Conservation (phyloP, 1,284 basidiomycete species). For the Tilletia indica region DNA sequence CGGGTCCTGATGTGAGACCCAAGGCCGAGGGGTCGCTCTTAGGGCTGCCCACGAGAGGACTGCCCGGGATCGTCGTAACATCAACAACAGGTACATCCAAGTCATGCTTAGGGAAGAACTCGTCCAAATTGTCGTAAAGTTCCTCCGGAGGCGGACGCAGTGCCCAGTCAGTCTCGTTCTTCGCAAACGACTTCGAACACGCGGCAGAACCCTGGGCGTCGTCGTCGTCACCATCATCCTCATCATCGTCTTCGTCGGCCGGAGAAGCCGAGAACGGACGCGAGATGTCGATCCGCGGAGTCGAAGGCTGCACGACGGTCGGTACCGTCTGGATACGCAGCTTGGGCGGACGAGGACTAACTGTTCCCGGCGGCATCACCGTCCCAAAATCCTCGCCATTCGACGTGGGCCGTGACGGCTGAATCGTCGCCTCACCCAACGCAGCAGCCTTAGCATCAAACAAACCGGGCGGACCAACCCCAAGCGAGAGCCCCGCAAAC, state of each 20-base stretch:
- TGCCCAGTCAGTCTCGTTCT: constrained; percentile 53
- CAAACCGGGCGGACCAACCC: not conserved
- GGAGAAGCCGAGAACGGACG: not conserved
- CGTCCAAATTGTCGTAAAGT: constrained; percentile 86
- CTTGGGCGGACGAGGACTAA: constrained; percentile 11
- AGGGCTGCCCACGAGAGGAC: constrained; percentile 60
- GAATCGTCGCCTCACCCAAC: not conserved
- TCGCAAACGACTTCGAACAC: not conserved
- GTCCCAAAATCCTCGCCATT: not conserved
- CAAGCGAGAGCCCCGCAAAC: constrained; percentile 18
- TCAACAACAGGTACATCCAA: constrained; percentile 94
- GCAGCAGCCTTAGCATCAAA: constrained; percentile 8
- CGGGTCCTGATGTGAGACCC: not conserved
- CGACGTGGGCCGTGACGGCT: not conserved
- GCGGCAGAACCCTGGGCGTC: not conserved
- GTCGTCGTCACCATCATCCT: constrained; percentile 7
- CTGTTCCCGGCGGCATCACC: not conserved
- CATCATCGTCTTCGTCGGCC: not conserved
- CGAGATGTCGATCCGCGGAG: not conserved
- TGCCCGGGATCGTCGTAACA: constrained; percentile 67
- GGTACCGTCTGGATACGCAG: constrained; percentile 16
- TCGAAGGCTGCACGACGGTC: not conserved
- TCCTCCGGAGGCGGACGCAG: constrained; percentile 88
- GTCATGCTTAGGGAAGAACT: constrained; percentile 94
- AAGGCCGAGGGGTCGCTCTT: constrained; percentile 56